These are phyloP conservation scores for Penicillium sp. DNA, from an alignment of 2,329 filamentous ascomycete species.

Conservation along the genomic window DNA sequence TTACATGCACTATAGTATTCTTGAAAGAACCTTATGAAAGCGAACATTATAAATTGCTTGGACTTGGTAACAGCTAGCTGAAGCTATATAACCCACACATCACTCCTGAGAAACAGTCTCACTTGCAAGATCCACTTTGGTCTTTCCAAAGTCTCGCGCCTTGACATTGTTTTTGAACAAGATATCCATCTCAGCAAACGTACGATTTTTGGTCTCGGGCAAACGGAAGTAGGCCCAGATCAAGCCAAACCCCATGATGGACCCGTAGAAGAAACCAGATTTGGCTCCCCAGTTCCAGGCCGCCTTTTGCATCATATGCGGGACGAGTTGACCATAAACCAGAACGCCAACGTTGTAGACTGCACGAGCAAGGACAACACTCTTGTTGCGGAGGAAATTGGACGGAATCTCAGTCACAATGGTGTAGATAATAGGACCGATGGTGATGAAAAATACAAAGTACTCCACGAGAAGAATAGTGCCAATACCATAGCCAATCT, in stretches of 20 bases:
- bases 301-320: constrained; percentile 16
- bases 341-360: constrained; percentile 17
- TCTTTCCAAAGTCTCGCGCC: constrained; percentile 14
- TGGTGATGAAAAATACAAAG: constrained; percentile 19
- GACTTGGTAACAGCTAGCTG: not conserved
- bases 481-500: constrained; percentile 19
- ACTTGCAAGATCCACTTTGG: constrained; percentile 11
- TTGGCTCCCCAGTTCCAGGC: constrained; percentile 18
- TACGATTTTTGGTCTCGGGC: constrained; percentile 18
- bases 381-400: constrained; percentile 15
- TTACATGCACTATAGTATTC: not conserved
- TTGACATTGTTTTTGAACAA: constrained; percentile 16
- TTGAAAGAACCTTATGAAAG: not conserved
- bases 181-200: constrained; percentile 19
- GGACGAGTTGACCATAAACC: constrained; percentile 14
- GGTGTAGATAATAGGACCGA: constrained; percentile 19
- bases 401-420: constrained; percentile 18
- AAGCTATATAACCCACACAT: not conserved
- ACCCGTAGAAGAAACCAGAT: constrained; percentile 16
- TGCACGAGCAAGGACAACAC: constrained; percentile 15
- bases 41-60: not conserved
- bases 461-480: constrained; percentile 18
- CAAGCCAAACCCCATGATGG: constrained; percentile 13
- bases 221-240: constrained; percentile 21
- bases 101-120: constrained; percentile 13